Evolutionary conservation across 1,284 basidiomycete genomes (phyloP).

Genomic region (Sanghuangporus weigelae): DNA sequence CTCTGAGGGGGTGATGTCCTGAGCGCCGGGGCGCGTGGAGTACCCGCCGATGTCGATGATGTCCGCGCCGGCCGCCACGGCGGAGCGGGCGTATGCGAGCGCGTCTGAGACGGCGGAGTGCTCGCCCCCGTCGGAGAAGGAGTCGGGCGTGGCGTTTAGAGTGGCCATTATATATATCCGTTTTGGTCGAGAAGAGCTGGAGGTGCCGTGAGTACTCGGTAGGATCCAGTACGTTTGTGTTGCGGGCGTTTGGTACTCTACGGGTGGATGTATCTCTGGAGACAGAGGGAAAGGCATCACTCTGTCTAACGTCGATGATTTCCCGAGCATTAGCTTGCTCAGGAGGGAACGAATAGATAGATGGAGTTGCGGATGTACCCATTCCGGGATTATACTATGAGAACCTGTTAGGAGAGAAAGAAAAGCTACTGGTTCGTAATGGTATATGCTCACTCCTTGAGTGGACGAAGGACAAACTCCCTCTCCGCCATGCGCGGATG

Average conservation of each 20-base stretch:
- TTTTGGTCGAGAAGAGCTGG: conserved; percentile 12
- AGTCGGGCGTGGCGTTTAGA: conserved; percentile 93
- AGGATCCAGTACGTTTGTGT: conserved; percentile 55
- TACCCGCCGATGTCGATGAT: conserved; percentile 95
- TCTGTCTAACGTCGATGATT: conserved; percentile 45
- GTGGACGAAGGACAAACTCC: conserved; percentile 88
- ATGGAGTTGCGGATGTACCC: conserved; percentile 54
- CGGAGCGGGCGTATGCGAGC: conserved; percentile 40
- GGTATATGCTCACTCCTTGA: conserved; percentile 66
- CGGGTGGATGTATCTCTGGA: conserved; percentile 20
- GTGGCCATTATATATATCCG: conserved; percentile 88
- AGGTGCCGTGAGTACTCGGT: conserved; percentile 26
- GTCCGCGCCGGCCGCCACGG: conserved; percentile 54
- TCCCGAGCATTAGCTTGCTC: conserved; percentile 30
- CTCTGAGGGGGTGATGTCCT: conserved; percentile 63
- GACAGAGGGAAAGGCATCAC: conserved; percentile 61
- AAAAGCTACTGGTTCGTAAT: neutral
- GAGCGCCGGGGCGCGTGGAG: conserved; percentile 81
- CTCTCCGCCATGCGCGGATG: conserved; percentile 81
- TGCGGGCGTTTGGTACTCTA: conserved; percentile 31
- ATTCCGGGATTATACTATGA: conserved; percentile 69
- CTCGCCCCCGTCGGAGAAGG: conserved; percentile 86
- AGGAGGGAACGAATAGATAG: conserved; percentile 47
- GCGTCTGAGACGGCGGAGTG: conserved; percentile 49
- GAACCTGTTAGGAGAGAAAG: neutral